Base-by-base conservation (phyloP, 192 early-diverging fungal species). In the Spizellomyces sp. region DNA sequence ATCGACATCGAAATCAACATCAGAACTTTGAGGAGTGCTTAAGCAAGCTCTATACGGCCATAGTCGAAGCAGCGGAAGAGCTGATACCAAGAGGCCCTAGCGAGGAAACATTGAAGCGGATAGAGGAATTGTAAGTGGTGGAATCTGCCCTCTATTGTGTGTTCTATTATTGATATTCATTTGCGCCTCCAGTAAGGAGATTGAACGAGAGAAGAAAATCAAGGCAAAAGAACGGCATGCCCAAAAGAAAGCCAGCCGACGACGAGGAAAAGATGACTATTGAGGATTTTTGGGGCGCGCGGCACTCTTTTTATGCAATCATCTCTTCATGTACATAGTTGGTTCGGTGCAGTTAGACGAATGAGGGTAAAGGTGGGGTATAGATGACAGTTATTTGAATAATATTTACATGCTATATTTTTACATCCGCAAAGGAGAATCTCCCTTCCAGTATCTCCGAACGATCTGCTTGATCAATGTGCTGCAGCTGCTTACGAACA, bases 21-120 rank as follows among this genome's bases (percentile, higher is more conserved):
- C 80, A 87, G 15, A 96, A 96, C 68, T 59, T 92, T 17, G 87
- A 95, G 17, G 92, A 95, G 75, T 94, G 92, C 65, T 71, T 94
- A 41, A 84, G 89, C 14, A 91, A 89, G 64, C 78, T 94, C 42
- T 78, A 85, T 67, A 81, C 85, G 14, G 75, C 81, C 6, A 76
- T 95, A 45, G 66, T 76, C 15, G 68, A 79, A 21, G 89, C 91
- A 41, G 89, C 87, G 1, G 75, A 86, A 58, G 43, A 48, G 48
- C 17, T 63, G 17, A 82, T 95, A 41, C 87, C 88, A 22, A 85
- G 84, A 36, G 89, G 82, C 8, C 84, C 94, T 6, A 82, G 85
- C 63, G 77, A 84, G 63, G 90, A 85, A 65, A 83, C 83, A 27
- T 44, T 87, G n/a, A 76, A 80, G 69, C 80, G 83, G 62, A 81